Conservation (phyloP, 2,329 filamentous ascomycete species). For the Ceratocystis ficicola region DNA sequence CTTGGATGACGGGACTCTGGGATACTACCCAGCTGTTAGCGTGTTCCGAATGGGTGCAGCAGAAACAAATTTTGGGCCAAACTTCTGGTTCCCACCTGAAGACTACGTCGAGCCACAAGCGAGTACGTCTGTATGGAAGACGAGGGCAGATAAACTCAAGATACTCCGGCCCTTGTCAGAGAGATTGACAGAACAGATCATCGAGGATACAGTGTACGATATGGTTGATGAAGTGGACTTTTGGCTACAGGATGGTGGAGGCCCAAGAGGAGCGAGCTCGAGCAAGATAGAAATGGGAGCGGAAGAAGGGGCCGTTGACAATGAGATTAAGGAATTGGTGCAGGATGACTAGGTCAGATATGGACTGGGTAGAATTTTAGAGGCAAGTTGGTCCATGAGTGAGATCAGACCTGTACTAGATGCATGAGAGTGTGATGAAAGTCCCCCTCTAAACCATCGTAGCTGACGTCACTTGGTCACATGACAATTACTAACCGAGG, state of each 20-base stretch:
- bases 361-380: constrained; percentile 15
- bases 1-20: constrained; percentile 86
- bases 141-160: not conserved
- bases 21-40: constrained; percentile 88
- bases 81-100: constrained; percentile 80
- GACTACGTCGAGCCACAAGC: constrained; percentile 36
- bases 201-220: constrained; percentile 86
- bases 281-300: constrained; percentile 36
- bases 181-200: constrained; percentile 83
- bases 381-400: not conserved
- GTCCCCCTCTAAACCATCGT: too few species aligned
- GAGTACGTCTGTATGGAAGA: constrained; percentile 21
- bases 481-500: not conserved
- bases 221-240: constrained; percentile 90
- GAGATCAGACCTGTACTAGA: not conserved
- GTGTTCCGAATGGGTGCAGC: constrained; percentile 84
- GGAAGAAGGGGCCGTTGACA: constrained; percentile 35
- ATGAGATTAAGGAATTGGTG: constrained; percentile 52
- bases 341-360: constrained; percentile 42
- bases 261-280: constrained; percentile 31
- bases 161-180: constrained; percentile 33
- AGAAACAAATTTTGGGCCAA: constrained; percentile 85
- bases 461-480: not conserved
- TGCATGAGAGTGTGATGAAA: too few species aligned
- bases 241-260: constrained; percentile 58